Evolutionary conservation across 2,329 filamentous ascomycete genomes (phyloP).

Genomic region (Chrysoporthe cubensis): DNA sequence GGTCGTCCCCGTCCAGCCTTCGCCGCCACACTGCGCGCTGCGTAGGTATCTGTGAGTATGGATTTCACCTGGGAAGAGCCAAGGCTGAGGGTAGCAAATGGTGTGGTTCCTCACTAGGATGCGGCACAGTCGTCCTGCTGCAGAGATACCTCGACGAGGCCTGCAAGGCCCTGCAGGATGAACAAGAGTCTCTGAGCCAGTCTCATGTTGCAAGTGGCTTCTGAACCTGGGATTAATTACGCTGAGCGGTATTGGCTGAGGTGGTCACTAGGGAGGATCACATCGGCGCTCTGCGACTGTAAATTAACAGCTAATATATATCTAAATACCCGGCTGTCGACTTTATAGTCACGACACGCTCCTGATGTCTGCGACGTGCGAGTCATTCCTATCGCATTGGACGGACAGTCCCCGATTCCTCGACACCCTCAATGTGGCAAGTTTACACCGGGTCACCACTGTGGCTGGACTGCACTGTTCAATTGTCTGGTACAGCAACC

Average conservation of each 20-base stretch:
- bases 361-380: background rate
- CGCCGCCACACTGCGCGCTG: slow-evolving; percentile 13
- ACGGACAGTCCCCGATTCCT: background rate
- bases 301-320: background rate
- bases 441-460: background rate
- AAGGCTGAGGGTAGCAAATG: background rate
- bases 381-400: background rate
- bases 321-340: background rate
- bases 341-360: background rate
- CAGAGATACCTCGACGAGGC: slow-evolving; percentile 3
- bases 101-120: background rate
- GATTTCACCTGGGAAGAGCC: background rate
- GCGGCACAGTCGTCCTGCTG: slow-evolving; percentile 1
- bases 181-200: background rate
- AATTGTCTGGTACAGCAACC: background rate
- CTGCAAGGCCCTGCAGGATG: background rate
- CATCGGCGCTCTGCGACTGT: background rate
- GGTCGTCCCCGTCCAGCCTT: slow-evolving; percentile 12
- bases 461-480: background rate
- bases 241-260: background rate
- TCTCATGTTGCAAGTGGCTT: background rate
- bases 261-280: background rate
- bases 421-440: background rate
- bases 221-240: background rate
- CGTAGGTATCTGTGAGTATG: background rate